Evolutionary conservation across 1,284 basidiomycete species (phyloP).

Genomic region (Trichosporon sp.): DNA sequence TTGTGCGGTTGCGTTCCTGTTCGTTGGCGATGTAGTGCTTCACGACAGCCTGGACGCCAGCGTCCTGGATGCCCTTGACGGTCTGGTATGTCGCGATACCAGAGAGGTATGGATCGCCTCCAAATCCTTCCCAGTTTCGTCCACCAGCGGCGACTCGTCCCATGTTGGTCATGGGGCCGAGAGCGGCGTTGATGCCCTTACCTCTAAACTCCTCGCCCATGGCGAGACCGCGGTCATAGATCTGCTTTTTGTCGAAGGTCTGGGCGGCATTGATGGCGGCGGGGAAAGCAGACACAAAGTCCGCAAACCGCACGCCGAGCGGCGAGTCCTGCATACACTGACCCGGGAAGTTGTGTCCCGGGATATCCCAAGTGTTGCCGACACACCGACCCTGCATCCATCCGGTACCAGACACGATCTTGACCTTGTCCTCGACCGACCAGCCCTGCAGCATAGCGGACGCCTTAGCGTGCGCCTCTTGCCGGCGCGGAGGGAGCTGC

Average conservation of each 20-base stretch:
- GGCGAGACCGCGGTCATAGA: conserved; percentile 70
- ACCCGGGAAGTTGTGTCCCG: conserved; percentile 66
- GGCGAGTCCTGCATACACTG: conserved; percentile 65
- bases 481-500: conserved; percentile 36
- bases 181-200: conserved; percentile 75
- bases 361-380: conserved; percentile 68
- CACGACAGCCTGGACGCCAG: conserved; percentile 64
- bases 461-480: conserved; percentile 49
- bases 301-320: conserved; percentile 66
- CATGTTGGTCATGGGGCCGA: conserved; percentile 62
- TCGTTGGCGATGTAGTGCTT: conserved; percentile 42
- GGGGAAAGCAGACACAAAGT: conserved; percentile 69
- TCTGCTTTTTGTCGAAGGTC: conserved; percentile 72
- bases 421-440: conserved; percentile 59
- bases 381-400: conserved; percentile 62
- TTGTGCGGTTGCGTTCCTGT: conserved; percentile 36
- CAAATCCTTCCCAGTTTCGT: conserved; percentile 84
- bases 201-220: conserved; percentile 77
- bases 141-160: conserved; percentile 68
- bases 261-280: conserved; percentile 72
- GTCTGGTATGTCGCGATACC: conserved; percentile 70
- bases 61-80: conserved; percentile 70
- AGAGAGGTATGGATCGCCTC: conserved; percentile 68
- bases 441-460: conserved; percentile 51
- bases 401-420: conserved; percentile 57